Conservation (phyloP, 176 grass and related monocot genomes). For the Ampelocalamus luodianensis region DNA sequence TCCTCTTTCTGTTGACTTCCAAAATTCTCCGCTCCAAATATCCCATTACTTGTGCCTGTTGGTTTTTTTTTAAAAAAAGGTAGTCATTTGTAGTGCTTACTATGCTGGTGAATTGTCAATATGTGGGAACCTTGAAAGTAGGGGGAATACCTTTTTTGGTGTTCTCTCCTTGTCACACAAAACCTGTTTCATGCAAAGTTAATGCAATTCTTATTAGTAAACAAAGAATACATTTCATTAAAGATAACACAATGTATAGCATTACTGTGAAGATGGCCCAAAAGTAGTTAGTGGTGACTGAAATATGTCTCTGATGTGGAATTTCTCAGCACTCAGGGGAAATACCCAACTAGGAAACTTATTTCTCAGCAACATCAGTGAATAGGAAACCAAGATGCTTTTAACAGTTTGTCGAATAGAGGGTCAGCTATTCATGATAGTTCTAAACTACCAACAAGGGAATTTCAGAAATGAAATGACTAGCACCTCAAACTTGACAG, state of each 20-base stretch:
- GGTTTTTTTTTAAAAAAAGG: not conserved
- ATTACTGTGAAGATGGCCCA: conserved; percentile 11
- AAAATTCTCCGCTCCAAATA: conserved; percentile 89
- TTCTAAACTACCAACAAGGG: conserved; percentile 11
- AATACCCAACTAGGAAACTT: not conserved
- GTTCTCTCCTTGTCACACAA: conserved; percentile 86
- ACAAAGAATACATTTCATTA: not conserved
- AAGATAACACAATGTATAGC: conserved; percentile 17
- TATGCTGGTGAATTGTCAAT: conserved; percentile 21
- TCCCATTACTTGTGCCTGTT: conserved; percentile 75
- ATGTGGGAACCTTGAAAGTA: conserved; percentile 4
- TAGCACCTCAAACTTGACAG: conserved; percentile 91
- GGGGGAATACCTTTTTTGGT: conserved; percentile 64
- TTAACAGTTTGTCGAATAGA: not conserved
- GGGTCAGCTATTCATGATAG: not conserved
- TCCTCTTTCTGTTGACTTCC: conserved; percentile 84
- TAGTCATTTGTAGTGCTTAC: conserved; percentile 5
- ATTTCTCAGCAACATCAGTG: conserved; percentile 5
- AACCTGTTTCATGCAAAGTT: conserved; percentile 61
- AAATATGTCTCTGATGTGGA: conserved; percentile 21
- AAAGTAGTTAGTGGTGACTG: conserved; percentile 10
- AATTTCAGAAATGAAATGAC: conserved; percentile 21
- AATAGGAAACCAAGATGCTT: conserved; percentile 29
- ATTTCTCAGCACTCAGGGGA: conserved; percentile 7
- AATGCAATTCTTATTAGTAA: conserved; percentile 7